Evolutionary conservation across 305 asterid genomes (phyloP), one percentile per base, ranked within the genome.

Genomic region (Striga hermonthica): DNA sequence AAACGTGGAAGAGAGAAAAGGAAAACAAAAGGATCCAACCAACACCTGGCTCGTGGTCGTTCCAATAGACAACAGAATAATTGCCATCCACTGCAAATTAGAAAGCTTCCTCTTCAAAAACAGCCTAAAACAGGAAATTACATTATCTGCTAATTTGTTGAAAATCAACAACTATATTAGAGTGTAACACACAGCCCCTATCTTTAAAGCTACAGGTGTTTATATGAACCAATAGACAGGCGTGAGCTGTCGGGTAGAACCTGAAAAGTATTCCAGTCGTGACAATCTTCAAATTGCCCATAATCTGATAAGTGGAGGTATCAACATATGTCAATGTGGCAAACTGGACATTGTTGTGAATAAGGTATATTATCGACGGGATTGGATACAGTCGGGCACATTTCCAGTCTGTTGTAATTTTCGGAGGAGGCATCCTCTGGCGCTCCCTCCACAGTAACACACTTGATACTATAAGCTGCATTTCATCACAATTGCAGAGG

Each of bases 31-130:
- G 66, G 53, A 71, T 72, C 50, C 55, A 57, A 69, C 50, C 37
- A 55, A 75, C 74, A 93, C 97, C 97, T 93, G 97, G 76, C 99
- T 93, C 16, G 96, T 93, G 76, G 99, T 93, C 40, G 99, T 90
- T 77, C 97, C 97, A 69, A 89, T 82, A 78, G 98, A 95, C 82
- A 92, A 79, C 62, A 92, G 81, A 60, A 84, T 67, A 52, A 93
- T 81, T 15, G 97, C 97, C 86, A 88, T 86, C 99, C 99, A 93
- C 86, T 90, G 96, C 93, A 93, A 82, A 78, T 84, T 86, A 69
- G 99, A 88, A 66, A 93, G 99, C 86, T 81, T 90, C 88, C 85
- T 86, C 96, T 83, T 93, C 96, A 93, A 75, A 84, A 93, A 90
- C 74, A 93, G 84, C 90, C 97, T 93, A 86, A 57, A 76, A 76